Percentiles rank a stretch among this genome's conserved stretches.
Evolutionary conservation across 1,284 basidiomycete genomes (phyloP).

Genomic region (Pascua sp.): DNA sequence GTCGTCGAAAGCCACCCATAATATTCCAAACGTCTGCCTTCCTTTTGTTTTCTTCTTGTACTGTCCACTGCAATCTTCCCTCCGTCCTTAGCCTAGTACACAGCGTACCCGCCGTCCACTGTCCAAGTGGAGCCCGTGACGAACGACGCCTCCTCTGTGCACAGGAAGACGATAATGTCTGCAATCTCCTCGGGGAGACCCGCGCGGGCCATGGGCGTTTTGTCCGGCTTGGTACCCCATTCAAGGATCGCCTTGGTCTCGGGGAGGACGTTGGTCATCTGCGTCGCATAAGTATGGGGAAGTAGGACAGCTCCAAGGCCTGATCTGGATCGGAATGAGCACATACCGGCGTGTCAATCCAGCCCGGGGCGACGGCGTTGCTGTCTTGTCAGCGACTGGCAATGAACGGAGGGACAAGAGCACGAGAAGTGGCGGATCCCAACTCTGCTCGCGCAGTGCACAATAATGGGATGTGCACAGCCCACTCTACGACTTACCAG

Average conservation of each 20-base stretch:
- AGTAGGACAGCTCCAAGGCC: neutral
- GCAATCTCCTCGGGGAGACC: constrained; percentile 32
- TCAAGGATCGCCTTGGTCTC: neutral
- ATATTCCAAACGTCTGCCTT: too few species aligned
- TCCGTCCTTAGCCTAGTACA: neutral
- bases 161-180: constrained; percentile 33
- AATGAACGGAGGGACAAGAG: neutral
- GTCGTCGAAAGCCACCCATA: too few species aligned
- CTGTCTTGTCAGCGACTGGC: neutral
- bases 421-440: too few species aligned
- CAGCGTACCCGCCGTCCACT: constrained; percentile 30
- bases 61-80: too few species aligned
- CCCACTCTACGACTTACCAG: neutral
- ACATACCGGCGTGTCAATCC: constrained; percentile 6
- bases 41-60: too few species aligned
- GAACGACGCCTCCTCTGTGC: constrained; percentile 31
- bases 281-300: too few species aligned
- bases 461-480: too few species aligned
- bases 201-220: constrained; percentile 26
- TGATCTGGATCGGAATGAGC: neutral
- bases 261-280: neutral
- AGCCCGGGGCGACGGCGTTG: constrained; percentile 15
- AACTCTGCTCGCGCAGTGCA: too few species aligned
- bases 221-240: constrained; percentile 14
- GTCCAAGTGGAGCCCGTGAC: constrained; percentile 32